phyloP scores from a whole-genome alignment of 176 grass and related monocot species.

The Areca catechu region DNA sequence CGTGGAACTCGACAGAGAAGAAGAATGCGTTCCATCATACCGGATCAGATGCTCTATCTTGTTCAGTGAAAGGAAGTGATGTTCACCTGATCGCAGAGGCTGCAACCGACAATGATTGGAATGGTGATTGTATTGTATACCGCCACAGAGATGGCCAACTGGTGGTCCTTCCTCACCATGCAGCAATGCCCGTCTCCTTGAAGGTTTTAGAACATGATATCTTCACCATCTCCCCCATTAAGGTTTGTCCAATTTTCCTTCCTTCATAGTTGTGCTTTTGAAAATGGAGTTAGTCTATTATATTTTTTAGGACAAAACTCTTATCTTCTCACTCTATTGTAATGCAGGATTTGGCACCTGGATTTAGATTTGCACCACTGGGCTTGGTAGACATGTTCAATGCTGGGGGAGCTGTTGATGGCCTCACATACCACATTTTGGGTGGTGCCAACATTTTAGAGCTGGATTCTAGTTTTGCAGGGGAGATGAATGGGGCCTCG shows the following conservation, averaged over 20 bases:
- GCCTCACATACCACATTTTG: constrained; percentile 52
- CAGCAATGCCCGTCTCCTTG: constrained; percentile 50
- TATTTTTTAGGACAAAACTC: no score
- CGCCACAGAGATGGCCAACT: constrained; percentile 34
- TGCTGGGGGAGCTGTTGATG: constrained; percentile 58
- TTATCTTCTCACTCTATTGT: neutral
- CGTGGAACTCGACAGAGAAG: constrained; percentile 83
- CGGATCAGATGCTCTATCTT: constrained; percentile 39
- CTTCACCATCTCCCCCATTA: constrained; percentile 72
- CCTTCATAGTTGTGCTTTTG: neutral
- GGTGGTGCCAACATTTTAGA: constrained; percentile 11
- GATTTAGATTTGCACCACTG: constrained; percentile 57
- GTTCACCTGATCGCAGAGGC: constrained; percentile 72
- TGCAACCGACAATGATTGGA: constrained; percentile 50
- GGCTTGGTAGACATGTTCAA: constrained; percentile 92
- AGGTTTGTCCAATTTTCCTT: constrained; percentile 30
- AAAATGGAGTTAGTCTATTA: no score
- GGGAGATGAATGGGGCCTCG: neutral
- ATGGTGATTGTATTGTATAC: constrained; percentile 61
- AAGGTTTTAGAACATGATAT: constrained; percentile 82
- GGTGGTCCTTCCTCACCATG: constrained; percentile 33
- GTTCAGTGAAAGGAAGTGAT: constrained; percentile 43
- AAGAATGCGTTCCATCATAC: constrained; percentile 72
- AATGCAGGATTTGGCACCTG: constrained; percentile 48
- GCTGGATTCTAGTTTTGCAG: constrained; percentile 6